phyloP scores from a whole-genome alignment of 164 flowering plant genomes.

The Echeveria elegans region DNA sequence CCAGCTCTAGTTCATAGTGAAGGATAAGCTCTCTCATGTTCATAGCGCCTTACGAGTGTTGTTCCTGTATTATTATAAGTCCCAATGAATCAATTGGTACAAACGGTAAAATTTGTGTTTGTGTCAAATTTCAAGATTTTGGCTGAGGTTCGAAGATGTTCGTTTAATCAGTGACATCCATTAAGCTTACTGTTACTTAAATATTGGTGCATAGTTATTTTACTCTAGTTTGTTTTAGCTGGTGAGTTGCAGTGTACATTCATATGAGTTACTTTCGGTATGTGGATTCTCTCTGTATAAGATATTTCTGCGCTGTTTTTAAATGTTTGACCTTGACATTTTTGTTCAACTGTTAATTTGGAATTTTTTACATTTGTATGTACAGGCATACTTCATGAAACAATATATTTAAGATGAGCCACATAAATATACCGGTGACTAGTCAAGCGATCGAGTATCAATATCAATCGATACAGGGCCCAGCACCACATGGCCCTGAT shows the following conservation, averaged over 20 bases:
- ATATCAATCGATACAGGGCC: conserved; percentile 38
- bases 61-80: too few relatives aligned
- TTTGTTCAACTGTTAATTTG: not conserved
- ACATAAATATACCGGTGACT: conserved; percentile 39
- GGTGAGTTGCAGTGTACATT: not conserved
- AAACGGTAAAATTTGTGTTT: not conserved
- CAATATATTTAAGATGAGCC: conserved; percentile 37
- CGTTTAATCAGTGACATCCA: not conserved
- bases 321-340: not conserved
- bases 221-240: not conserved
- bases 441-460: conserved; percentile 42
- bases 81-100: not conserved
- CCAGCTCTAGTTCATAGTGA: too few relatives aligned
- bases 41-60: too few relatives aligned
- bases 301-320: not conserved
- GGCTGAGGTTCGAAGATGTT: not conserved
- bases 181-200: not conserved
- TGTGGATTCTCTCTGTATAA: too few relatives aligned
- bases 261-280: not conserved
- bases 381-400: conserved; percentile 14
- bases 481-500: conserved; percentile 41
- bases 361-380: not conserved
- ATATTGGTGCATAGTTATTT: not conserved
- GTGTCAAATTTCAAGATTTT: not conserved
- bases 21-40: too few relatives aligned